Base-by-base conservation (phyloP, 176 grass and related monocot species). In the Rhynchospora pubera region DNA sequence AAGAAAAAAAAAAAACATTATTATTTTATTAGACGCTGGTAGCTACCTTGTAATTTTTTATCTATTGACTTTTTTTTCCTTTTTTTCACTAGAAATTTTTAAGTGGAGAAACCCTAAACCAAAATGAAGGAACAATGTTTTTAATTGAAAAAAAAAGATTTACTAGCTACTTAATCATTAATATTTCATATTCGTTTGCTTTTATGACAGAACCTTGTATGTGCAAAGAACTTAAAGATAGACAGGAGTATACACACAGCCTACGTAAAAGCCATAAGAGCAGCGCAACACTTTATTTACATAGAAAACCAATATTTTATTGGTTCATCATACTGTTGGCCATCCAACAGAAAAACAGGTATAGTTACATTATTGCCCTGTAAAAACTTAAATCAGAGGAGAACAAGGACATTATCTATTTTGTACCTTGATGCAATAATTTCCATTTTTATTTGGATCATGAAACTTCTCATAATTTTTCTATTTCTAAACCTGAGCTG, bases 241-340 rank as follows among this genome's bases (percentile, higher is more conserved):
- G 90, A 92, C 60, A 86, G 81, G 69, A 92, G 87, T 83, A 92
- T 92, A 85, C 90, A 92, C 43, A 89, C 51, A 72, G 90, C 90
- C 32, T 89, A 92, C 65, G 90, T 92, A 13, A 92, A 89, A 85
- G 87, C 90, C 57, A 89, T 92, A 64, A 89, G 87, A 79, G 83
- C 90, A 79, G 90, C 90, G 10, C 87, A 89, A 7, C 87, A 92
- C 56, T 92, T 92, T 61, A 89, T 92, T 81, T 92, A 92, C 58
- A 89, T 92, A 48, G 90, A 92, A 62, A 92, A 92, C 19, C 87
- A 92, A 47, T 92, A 92, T 78, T 92, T 92, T 67, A 85, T 92
- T 73, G 90, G 90, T 28, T 92, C 87, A 52, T 89, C 90, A 1
- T 92, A 85, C 66, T 83, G 62, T 48, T 92, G 87, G 90, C 85